Base-by-base conservation (phyloP, 331 rosid genomes). In the Saraca asoca region DNA sequence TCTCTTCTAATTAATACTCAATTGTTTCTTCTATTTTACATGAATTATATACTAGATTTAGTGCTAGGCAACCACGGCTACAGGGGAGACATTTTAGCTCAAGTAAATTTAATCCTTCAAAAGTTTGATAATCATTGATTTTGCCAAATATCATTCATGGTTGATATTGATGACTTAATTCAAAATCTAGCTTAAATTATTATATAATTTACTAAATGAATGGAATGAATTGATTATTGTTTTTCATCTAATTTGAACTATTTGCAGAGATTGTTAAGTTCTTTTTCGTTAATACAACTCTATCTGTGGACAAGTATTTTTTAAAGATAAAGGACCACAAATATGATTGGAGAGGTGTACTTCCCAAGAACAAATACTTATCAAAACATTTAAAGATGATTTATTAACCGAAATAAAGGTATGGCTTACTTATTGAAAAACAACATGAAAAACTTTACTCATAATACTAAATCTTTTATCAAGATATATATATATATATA, bases 61-160 rank as follows among this genome's bases (percentile, higher is more conserved):
- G 92, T 87, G n/a, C 64, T 87, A 80, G 95, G 91, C 7, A 85
- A 87, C 79, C 91, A 85, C 66, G 95, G 82, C 72, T 87, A 87
- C 73, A 82, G 91, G 57, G 95, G 95, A 38, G 83, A 85, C 81
- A 87, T 72, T 57, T 75, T 60, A 78, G 95, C 87, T 37, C 95
- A 87, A 31, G 44, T 85, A 49, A 74, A 78, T 70, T 87, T 86
- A 49, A 18, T 78, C 55, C 85, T 85, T 15, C 69, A 77, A 53
- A 71, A 74, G 35, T 66, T 85, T 55, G 95, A 87, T 68, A 75
- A 75, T 5, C 73, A 88, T 80, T 87, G 88, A 87, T 66, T 80
- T 72, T 85, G 95, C 65, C 56, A 78, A 7, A 82, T 85, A 74
- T 82, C 90, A 49, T 87, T 77, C 57, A 34, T 85, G n/a, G 79